phyloP scores from a whole-genome alignment of 495 filamentous ascomycete species.

The Aspergillus egyptiacus region DNA sequence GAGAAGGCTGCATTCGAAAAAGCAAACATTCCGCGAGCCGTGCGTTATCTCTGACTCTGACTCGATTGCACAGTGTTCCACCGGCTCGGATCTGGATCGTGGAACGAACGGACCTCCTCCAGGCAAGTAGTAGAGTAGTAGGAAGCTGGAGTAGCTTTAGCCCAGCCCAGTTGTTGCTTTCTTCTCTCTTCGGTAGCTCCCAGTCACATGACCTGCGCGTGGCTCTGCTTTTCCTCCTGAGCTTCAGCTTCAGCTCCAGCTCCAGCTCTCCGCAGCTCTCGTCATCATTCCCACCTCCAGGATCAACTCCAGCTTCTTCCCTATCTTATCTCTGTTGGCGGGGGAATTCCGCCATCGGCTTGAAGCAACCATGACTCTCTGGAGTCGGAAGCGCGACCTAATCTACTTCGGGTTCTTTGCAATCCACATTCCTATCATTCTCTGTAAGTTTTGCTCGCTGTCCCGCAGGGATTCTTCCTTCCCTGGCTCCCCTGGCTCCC shows the following conservation, averaged over 20 bases:
- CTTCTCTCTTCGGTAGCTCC: not conserved
- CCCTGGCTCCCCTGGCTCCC: not conserved
- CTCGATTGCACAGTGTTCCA: slow-evolving; percentile 1
- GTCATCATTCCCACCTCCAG: not conserved
- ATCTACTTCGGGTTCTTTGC: slow-evolving; percentile 66
- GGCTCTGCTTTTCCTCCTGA: not conserved
- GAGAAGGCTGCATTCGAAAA: slow-evolving; percentile 21
- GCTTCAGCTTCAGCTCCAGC: not conserved
- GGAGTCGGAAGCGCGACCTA: slow-evolving; percentile 46
- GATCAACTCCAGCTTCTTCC: not conserved
- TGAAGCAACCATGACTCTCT: slow-evolving; percentile 20
- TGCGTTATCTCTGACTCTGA: slow-evolving; percentile 10
- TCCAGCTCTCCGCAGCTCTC: not conserved
- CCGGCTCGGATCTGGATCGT: slow-evolving; percentile 11
- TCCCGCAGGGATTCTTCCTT: slow-evolving; percentile 3
- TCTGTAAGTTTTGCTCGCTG: slow-evolving; percentile 46
- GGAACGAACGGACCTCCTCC: slow-evolving; percentile 8
- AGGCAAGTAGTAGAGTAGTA: not conserved
- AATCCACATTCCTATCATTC: slow-evolving; percentile 61
- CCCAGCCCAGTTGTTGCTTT: no score
- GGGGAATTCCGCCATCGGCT: not conserved
- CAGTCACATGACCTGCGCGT: slow-evolving; percentile 9
- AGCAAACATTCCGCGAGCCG: slow-evolving; percentile 19
- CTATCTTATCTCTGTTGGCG: slow-evolving; percentile 9
- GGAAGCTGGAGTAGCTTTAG: not conserved